Evolutionary conservation across 306 rosid species (phyloP).

Genomic region (Pyrus communis): DNA sequence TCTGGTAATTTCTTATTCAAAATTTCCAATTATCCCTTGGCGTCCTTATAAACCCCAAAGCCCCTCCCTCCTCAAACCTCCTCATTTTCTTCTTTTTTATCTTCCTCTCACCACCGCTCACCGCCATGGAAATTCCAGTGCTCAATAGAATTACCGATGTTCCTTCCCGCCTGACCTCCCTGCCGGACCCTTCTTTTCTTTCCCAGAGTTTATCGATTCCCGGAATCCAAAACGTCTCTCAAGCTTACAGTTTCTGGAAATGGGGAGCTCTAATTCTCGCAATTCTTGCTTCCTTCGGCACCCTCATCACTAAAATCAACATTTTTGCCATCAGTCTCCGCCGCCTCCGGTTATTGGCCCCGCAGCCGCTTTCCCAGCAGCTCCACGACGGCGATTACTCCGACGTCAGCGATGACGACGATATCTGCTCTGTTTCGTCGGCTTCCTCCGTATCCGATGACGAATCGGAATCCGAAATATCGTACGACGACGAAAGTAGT

Average conservation of each 20-base stretch:
- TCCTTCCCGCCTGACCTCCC: conserved; percentile 14
- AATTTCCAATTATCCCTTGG: neutral
- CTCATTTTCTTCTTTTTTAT: neutral
- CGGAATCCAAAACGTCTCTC: conserved; percentile 17
- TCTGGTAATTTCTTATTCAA: neutral
- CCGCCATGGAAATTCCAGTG: conserved; percentile 42
- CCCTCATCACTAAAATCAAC: conserved; percentile 46
- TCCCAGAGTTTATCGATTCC: conserved; percentile 30
- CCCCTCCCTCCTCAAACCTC: neutral
- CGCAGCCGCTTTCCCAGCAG: conserved; percentile 17
- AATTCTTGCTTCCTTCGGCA: conserved; percentile 45
- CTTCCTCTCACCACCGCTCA: no score
- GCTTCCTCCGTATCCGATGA: conserved; percentile 21
- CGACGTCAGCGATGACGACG: conserved; percentile 31
- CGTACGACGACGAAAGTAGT: conserved; percentile 7
- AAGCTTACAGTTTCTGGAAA: conserved; percentile 35
- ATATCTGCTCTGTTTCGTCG: conserved; percentile 8
- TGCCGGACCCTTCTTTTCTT: conserved; percentile 24
- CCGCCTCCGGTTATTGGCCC: conserved; percentile 6
- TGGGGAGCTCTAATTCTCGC: conserved; percentile 61
- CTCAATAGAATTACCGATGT: conserved; percentile 44
- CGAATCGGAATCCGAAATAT: neutral
- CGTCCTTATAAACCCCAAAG: conserved; percentile 2
- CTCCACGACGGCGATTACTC: conserved; percentile 15
- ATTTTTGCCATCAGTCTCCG: conserved; percentile 22